These are phyloP conservation scores for Platanthera guangdongensis DNA, from an alignment of 106 monocot species.

Conservation along the genomic window DNA sequence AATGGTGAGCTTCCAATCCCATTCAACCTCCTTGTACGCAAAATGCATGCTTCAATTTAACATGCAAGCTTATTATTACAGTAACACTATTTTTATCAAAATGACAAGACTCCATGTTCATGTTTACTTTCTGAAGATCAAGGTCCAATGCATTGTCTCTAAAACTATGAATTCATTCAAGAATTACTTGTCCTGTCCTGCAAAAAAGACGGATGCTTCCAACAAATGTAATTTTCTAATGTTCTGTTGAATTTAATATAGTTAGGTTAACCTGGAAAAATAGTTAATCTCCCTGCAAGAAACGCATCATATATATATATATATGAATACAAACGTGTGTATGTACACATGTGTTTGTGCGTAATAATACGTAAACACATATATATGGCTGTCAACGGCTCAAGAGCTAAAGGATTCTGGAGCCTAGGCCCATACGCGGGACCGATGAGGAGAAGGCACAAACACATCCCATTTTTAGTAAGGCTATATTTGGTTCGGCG, in stretches of 20 bases:
- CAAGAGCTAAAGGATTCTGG: no score
- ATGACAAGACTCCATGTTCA: neutral
- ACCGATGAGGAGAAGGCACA: no score
- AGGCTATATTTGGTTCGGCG: no score
- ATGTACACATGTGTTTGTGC: no score
- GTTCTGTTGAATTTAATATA: neutral
- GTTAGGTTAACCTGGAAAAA: neutral
- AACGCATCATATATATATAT: no score
- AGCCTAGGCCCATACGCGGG: no score
- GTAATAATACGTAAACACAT: no score
- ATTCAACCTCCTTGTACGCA: neutral
- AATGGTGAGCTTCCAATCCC: constrained; percentile 31
- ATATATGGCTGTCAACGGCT: no score
- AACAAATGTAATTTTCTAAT: neutral
- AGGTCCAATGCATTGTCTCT: neutral
- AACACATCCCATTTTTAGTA: no score
- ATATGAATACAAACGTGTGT: no score
- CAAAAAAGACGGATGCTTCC: neutral
- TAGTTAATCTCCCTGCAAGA: no score
- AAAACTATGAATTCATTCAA: neutral
- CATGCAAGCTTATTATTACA: neutral
- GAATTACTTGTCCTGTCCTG: neutral
- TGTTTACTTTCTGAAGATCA: neutral
- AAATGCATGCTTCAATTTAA: constrained; percentile 1
- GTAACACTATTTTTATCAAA: neutral